Percentiles rank a stretch among this genome's conserved stretches.
Evolutionary conservation across 2,329 filamentous ascomycete genomes (phyloP).

Genomic region (Arthroderma uncinatum): DNA sequence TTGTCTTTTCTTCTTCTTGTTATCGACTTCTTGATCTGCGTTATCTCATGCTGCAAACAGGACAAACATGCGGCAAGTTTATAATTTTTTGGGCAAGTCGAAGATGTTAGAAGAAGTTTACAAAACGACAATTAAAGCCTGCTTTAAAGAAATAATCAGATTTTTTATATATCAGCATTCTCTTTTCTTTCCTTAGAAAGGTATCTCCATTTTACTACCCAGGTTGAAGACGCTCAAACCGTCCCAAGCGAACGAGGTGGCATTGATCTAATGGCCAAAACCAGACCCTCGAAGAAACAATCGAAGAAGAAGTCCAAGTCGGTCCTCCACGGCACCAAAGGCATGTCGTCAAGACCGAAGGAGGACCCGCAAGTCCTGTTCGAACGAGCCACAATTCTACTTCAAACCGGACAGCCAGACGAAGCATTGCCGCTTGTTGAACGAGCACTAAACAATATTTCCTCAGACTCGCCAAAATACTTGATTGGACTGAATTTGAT

Average conservation of each 20-base stretch:
- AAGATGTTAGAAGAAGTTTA: neutral
- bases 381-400: conserved; percentile 44
- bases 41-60: conserved; percentile 4
- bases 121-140: neutral
- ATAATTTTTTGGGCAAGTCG: neutral
- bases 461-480: conserved; percentile 28
- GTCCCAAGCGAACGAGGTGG: neutral
- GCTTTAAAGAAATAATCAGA: neutral
- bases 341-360: conserved; percentile 32
- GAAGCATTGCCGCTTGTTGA: conserved; percentile 46
- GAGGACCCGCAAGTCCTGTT: conserved; percentile 46
- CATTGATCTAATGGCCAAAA: conserved; percentile 39
- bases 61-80: neutral
- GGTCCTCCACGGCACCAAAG: conserved; percentile 32
- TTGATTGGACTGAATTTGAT: conserved; percentile 59
- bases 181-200: too few relatives aligned
- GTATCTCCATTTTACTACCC: too few relatives aligned
- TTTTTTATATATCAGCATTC: neutral
- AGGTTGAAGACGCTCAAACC: neutral
- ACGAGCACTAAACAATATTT: conserved; percentile 37
- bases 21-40: neutral
- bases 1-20: neutral
- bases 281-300: conserved; percentile 38
- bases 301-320: conserved; percentile 35
- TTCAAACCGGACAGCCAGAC: conserved; percentile 49